Conservation (phyloP, 345 rosid genomes). For the Boechera retrofracta region DNA sequence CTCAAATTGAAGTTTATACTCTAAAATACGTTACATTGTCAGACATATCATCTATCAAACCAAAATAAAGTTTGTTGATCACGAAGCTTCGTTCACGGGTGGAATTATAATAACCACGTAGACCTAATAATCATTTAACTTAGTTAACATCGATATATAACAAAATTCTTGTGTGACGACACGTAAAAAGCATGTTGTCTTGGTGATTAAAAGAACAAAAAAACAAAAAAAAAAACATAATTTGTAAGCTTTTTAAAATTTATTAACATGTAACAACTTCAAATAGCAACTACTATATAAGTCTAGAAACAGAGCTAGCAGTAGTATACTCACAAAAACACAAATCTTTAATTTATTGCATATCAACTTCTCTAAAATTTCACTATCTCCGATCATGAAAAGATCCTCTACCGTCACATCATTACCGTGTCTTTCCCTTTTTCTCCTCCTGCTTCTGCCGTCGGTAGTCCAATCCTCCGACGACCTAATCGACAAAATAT, state of each 20-base stretch:
- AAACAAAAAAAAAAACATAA: not conserved
- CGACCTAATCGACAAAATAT: conserved; percentile 58
- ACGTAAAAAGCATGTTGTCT: conserved; percentile 28
- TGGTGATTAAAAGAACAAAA: not conserved
- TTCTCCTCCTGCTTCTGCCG: conserved; percentile 25
- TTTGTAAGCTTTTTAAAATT: conserved; percentile 2
- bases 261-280: not conserved
- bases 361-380: not conserved
- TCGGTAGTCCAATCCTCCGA: conserved; percentile 25
- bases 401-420: conserved; percentile 21
- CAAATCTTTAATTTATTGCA: conserved; percentile 5
- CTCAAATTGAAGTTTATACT: conserved; percentile 3
- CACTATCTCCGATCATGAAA: conserved; percentile 41
- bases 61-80: conserved; percentile 24
- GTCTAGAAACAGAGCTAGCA: conserved; percentile 26
- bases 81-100: conserved; percentile 46
- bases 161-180: conserved; percentile 23
- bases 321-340: conserved; percentile 6
- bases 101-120: not conserved
- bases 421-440: conserved; percentile 30
- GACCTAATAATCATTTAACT: conserved; percentile 18
- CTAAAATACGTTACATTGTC: conserved; percentile 22
- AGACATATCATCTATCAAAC: conserved; percentile 17
- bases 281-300: conserved; percentile 35
- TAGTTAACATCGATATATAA: conserved; percentile 22